These are phyloP conservation scores for Schizosaccharomyces osmophilus DNA, from an alignment of 805 yeast species.

Conservation along the genomic window DNA sequence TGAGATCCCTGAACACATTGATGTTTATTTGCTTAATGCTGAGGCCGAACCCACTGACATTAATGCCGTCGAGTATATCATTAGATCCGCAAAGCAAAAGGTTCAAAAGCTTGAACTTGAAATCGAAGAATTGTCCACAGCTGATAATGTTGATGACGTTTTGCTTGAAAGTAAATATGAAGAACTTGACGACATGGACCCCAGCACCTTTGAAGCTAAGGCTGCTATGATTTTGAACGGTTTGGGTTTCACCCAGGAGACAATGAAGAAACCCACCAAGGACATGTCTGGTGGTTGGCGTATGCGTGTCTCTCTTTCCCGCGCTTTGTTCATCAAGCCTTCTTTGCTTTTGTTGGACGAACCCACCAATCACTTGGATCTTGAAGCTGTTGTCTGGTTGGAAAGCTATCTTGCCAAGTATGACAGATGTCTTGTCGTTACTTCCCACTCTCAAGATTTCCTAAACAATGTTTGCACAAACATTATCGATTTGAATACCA, in stretches of 20 bases:
- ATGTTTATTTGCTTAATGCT: slow-evolving; percentile 80
- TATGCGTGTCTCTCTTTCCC: slow-evolving; percentile 97
- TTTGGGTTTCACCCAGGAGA: slow-evolving; percentile 75
- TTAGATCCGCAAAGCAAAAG: slow-evolving; percentile 84
- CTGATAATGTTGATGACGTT: slow-evolving; percentile 84
- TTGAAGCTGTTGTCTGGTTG: slow-evolving; percentile 98
- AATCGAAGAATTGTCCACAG: slow-evolving; percentile 71
- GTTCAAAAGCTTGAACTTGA: slow-evolving; percentile 71
- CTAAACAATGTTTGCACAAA: slow-evolving; percentile 93
- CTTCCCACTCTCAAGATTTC: slow-evolving; percentile 98
- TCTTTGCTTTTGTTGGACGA: slow-evolving; percentile 83
- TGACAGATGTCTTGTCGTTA: slow-evolving; percentile 79
- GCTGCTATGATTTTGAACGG: slow-evolving; percentile 90
- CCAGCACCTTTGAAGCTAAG: slow-evolving; percentile 82
- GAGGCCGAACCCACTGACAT: slow-evolving; percentile 88
- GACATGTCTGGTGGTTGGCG: slow-evolving; percentile 99
- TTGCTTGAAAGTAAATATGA: slow-evolving; percentile 73
- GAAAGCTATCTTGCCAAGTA: slow-evolving; percentile 90
- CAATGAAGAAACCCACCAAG: slow-evolving; percentile 81
- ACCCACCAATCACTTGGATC: slow-evolving; percentile 97
- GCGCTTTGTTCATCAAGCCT: slow-evolving; percentile 94
- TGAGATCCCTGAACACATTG: slow-evolving; percentile 81
- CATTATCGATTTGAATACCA: slow-evolving; percentile 88
- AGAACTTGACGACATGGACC: slow-evolving; percentile 88
- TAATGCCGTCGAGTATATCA: slow-evolving; percentile 88